Base-by-base conservation (phyloP, 106 monocot genomes). In the Platanthera zijinensis region DNA sequence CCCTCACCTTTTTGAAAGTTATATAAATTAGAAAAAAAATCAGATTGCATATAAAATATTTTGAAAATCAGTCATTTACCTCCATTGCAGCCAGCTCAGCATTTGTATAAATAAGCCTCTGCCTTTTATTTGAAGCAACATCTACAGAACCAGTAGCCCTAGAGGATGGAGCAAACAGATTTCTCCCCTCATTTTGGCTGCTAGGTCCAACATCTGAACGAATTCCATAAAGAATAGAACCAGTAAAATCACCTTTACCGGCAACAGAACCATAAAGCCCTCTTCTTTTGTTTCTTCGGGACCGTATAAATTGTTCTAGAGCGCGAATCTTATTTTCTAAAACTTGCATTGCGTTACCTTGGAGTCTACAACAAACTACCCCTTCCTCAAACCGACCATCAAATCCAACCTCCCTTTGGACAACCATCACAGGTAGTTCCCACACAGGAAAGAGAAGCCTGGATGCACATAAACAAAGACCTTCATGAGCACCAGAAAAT, bases 191-290 rank as follows among this genome's bases (percentile, higher is more conserved):
- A 75, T 71, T 79, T 30, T 74, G 76, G 59, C 70, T 81, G 28
- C 51, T 70, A 73, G 68, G 51, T 67, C 83, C 75, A 54, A 74
- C 64, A 78, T 82, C 80, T 50, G 87, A 76, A 81, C 59, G 75
- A 69, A 47, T 51, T 52, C 83, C 89, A 89, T 88, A 94, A 3
- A 94, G 84, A 81, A 97, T 92, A 32, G 91, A 84, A 57, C 99
- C 86, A 51, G 82, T 88, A 74, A 85, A 57, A 82, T 99, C 94
- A 56, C 94, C 99, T 52, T 82, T 76, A 51, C 88, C 89, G 83
- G 89, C 91, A 78, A 99, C 90, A 84, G 85, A 94, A 59, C 92
- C 99, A 92, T 99, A 99, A 8, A 99, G 88, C 3, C 99, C 97
- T 74, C 94, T 89, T 83, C 92, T 99, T 77, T 90, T 86, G 74